phyloP scores from a whole-genome alignment of 2,329 filamentous ascomycete genomes.

The Neofusicoccum kwambonambiense region DNA sequence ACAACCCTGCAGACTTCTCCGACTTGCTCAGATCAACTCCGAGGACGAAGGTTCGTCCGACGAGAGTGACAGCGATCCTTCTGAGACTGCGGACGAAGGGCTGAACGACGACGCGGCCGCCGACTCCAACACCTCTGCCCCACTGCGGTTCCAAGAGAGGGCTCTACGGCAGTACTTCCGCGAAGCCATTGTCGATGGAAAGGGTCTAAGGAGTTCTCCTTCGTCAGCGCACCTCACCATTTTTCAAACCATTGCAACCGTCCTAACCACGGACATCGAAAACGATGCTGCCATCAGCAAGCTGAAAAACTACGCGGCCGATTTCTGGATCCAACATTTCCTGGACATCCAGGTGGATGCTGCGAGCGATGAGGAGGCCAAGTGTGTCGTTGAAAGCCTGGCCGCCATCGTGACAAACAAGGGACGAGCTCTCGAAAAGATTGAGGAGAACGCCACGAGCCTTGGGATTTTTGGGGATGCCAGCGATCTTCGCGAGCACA shows the following conservation, averaged over 20 bases:
- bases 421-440: conserved; percentile 18
- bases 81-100: conserved; percentile 19
- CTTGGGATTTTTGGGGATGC: not conserved
- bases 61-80: conserved; percentile 19
- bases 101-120: conserved; percentile 11
- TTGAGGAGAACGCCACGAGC: conserved; percentile 5
- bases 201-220: conserved; percentile 22
- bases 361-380: conserved; percentile 15
- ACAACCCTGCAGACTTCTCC: conserved; percentile 21
- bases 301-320: conserved; percentile 18
- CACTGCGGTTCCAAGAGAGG: conserved; percentile 26
- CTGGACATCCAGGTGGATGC: conserved; percentile 19
- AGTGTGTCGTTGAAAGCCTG: conserved; percentile 17
- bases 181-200: conserved; percentile 19
- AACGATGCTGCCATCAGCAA: not conserved
- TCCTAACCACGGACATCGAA: conserved; percentile 3
- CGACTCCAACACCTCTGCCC: conserved; percentile 19
- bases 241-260: conserved; percentile 15
- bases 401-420: conserved; percentile 19
- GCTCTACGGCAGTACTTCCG: conserved; percentile 26
- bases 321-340: conserved; percentile 24
- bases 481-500: not conserved
- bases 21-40: conserved; percentile 18
- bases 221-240: conserved; percentile 24
- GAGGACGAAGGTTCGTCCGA: conserved; percentile 19